A percentile compares a stretch with the other conserved stretches of the same genome.
phyloP scores from a whole-genome alignment of 192 early-diverging fungal species.

The Powellomyces hirtus region DNA sequence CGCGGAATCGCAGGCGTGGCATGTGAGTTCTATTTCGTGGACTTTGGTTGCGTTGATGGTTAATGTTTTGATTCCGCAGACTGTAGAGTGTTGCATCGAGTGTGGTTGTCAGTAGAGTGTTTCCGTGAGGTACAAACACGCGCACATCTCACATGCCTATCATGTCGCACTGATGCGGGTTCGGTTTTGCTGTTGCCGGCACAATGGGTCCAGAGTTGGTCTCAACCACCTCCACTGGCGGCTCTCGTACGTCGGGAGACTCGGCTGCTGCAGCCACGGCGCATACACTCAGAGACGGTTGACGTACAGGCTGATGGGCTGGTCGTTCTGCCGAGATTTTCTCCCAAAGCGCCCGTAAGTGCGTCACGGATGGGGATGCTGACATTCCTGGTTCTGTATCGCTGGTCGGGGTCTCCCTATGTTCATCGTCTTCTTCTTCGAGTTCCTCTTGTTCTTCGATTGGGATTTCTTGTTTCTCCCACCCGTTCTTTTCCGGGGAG shows the following conservation, averaged over 20 bases:
- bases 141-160: no score
- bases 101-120: no score
- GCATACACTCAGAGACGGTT: neutral
- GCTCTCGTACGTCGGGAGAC: neutral
- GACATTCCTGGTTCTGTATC: no score
- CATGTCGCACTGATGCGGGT: neutral
- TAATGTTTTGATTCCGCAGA: conserved; percentile 15
- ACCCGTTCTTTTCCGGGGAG: no score
- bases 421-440: no score
- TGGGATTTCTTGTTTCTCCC: no score
- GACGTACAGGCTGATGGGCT: neutral
- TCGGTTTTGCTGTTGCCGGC: neutral
- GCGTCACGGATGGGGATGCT: neutral
- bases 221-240: neutral
- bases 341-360: neutral
- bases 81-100: no score
- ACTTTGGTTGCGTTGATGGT: conserved; percentile 13
- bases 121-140: no score
- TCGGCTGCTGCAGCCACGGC: neutral
- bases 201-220: neutral
- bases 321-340: neutral
- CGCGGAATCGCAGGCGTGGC: conserved; percentile 6
- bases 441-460: no score
- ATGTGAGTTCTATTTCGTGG: conserved; percentile 21
- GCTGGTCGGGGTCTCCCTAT: no score